These are phyloP conservation scores for Cyclostephanos tholiformis DNA, from an alignment of 108 stramenopile species.

Conservation along the genomic window DNA sequence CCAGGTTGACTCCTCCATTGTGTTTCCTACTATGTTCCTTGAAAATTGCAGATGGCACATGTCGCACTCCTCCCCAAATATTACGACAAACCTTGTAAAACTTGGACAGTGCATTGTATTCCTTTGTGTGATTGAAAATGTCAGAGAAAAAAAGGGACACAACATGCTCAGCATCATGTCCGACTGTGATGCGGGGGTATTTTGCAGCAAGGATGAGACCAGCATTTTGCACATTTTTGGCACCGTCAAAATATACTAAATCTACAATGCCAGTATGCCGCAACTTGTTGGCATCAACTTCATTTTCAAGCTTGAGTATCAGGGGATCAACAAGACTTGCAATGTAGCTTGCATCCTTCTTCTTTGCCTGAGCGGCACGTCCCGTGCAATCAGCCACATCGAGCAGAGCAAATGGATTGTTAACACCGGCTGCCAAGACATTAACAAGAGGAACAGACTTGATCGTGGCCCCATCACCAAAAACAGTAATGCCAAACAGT, in stretches of 20 bases:
- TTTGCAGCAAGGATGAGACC: background rate
- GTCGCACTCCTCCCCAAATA: too few species aligned
- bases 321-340: background rate
- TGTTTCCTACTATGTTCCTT: conserved; percentile 1
- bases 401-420: too few species aligned
- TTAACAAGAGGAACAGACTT: too few species aligned
- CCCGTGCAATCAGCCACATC: too few species aligned
- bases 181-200: conserved; percentile 10
- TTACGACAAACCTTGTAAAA: too few species aligned
- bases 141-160: conserved; percentile 6
- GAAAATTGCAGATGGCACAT: conserved; percentile 9
- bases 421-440: too few species aligned
- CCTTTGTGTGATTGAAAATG: background rate
- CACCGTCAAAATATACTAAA: conserved; percentile 20
- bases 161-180: background rate
- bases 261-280: conserved; percentile 7
- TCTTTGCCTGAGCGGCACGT: too few species aligned
- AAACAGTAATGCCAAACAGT: too few species aligned
- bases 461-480: too few species aligned
- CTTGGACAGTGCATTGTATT: background rate
- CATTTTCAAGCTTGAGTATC: conserved; percentile 3
- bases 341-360: too few species aligned
- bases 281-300: background rate
- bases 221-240: conserved; percentile 9
- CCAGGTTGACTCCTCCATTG: background rate